Base-by-base conservation (phyloP, 768 basidiomycete genomes). In the Termitomyces sp. region DNA sequence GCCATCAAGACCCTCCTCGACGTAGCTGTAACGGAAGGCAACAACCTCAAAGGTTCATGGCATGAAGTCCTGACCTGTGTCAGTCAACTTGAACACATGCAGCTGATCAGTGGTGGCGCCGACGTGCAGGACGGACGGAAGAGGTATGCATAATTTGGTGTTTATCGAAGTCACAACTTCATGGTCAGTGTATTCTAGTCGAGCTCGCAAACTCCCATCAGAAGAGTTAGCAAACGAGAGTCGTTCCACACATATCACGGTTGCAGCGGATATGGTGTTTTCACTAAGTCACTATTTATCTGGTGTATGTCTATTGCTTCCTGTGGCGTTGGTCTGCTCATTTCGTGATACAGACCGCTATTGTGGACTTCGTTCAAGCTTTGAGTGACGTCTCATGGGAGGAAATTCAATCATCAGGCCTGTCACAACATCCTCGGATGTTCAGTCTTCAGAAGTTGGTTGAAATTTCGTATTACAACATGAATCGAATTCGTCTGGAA, bases 401-500 rank as follows among this genome's bases (percentile, higher is more conserved):
- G 71, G 97, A 99, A 74, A 99, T 99, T 37, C 94, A 97, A 71
- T 95, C 95, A 0, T 98, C 97, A 0, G 95, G 95, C 18, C 75
- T 94, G 30, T 96, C 96, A 3, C 89, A 95, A 60, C 90, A 94
- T 69, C 96, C 97, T 1, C 86, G 97, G 26, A 78, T 98, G 56
- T 99, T 98, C 81, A 96, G 95, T 72, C 75, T 99, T 56, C 95
- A 98, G 72, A 99, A 98, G 74, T 79, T 99, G 36, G 96, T 98
- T 40, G 97, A 99, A 69, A 98, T 99, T 55, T 97, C 95, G 9
- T 99, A 99, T 72, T 99, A 99, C 76, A 99, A 99, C 74, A 99
- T 99, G 97, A 88, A 80, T 61, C 89, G 97, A 48, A 98, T 99
- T 68, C 92, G 97, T 72, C 75, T 99, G 48, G 97, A 99, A 71